These are phyloP conservation scores for Chlorella ohadii DNA, from an alignment of 139 green algal species.

Conservation along the genomic window DNA sequence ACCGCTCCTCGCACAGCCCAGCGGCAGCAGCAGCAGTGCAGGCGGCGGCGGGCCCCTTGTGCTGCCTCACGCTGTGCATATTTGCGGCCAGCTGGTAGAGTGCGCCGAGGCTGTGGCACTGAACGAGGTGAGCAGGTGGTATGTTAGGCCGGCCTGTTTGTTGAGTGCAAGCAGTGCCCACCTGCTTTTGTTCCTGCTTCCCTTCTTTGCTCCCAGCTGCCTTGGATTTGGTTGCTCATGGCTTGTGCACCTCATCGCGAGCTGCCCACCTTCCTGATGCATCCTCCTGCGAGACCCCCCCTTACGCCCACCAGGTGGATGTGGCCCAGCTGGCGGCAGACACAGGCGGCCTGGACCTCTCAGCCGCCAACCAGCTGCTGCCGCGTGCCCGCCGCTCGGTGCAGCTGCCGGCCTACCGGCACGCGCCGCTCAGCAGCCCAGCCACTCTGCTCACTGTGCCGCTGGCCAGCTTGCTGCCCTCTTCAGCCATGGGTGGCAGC, in stretches of 20 bases:
- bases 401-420: not conserved
- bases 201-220: too few relatives aligned
- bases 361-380: not conserved
- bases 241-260: not conserved
- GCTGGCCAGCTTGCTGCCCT: not conserved
- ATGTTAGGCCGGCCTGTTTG: too few relatives aligned
- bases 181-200: too few relatives aligned
- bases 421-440: not conserved
- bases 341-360: not conserved
- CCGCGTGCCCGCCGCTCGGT: not conserved
- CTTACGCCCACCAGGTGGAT: not conserved
- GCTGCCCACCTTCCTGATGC: not conserved
- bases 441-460: not conserved
- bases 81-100: slow-evolving; percentile 5
- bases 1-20: not conserved
- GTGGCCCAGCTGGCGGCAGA: not conserved
- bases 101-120: not conserved
- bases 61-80: slow-evolving; percentile 8
- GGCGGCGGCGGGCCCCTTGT: not conserved
- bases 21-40: too few relatives aligned
- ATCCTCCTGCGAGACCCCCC: not conserved
- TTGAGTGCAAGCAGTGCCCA: too few relatives aligned
- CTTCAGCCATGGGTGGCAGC: not conserved
- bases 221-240: too few relatives aligned
- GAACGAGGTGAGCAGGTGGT: slow-evolving; percentile 4